Evolutionary conservation across 75 land plant genomes (phyloP).

Genomic region (Pseudotsuga menziesii): DNA sequence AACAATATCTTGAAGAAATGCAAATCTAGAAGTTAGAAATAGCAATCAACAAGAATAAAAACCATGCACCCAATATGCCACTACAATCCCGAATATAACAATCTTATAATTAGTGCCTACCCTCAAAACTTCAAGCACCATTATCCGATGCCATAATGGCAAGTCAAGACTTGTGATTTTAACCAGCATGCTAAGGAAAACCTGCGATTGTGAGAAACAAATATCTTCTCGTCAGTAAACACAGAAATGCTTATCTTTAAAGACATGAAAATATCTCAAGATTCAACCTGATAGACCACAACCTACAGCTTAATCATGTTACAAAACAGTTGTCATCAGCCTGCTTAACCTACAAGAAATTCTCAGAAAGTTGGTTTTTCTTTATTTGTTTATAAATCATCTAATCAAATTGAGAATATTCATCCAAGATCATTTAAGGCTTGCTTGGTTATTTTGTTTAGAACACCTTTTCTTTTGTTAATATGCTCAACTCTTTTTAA

Average conservation of each 20-base stretch:
- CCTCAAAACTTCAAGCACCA: slow-evolving; percentile 96
- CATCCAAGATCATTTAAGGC: background rate
- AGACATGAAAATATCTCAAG: background rate
- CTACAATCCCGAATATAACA: background rate
- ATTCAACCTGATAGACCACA: background rate
- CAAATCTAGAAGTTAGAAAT: slow-evolving; percentile 5
- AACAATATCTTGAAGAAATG: background rate
- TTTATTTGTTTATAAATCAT: background rate
- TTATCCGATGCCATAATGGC: slow-evolving; percentile 95
- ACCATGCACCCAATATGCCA: background rate
- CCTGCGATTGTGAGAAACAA: slow-evolving; percentile 31
- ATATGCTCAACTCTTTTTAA: too few relatives aligned
- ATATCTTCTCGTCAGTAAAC: background rate
- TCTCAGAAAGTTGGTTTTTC: background rate
- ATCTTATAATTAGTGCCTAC: slow-evolving; percentile 32
- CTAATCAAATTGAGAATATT: background rate
- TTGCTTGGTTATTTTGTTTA: background rate
- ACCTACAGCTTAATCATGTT: background rate
- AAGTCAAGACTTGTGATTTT: slow-evolving; percentile 78
- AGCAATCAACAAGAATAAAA: slow-evolving; percentile 4
- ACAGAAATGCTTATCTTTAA: background rate
- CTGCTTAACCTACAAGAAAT: background rate
- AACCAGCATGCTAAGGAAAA: slow-evolving; percentile 87
- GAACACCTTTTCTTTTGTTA: too few relatives aligned
- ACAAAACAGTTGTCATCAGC: background rate